Base-by-base conservation (phyloP, 2,329 filamentous ascomycete species). In the Teratosphaeria gauchensis region DNA sequence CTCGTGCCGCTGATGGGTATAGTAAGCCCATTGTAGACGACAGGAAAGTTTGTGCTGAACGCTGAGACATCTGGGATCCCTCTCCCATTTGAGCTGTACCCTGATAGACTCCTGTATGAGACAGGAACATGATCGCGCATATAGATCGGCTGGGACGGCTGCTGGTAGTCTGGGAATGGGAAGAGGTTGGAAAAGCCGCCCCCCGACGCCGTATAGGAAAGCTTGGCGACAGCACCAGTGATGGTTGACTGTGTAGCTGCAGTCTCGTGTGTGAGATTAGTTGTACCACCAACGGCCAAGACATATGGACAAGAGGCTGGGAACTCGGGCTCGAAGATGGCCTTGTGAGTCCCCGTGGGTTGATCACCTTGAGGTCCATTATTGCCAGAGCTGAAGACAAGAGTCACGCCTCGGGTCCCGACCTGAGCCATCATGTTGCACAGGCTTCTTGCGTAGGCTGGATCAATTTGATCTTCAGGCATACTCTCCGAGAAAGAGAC, bases 381-480 rank as follows among this genome's bases (percentile, higher is more conserved):
- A 64, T 89, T 84, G 3, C 87, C 87, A 9, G 80, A 80, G 9
- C 82, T 79, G 62, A 84, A 84, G 19, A 88, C 73, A 6, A 87
- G 75, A 0, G 80, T 82, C 1, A 85, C 80, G 14, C 85, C 86
- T 51, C 84, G 81, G 1, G 82, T 79, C n/a, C 84, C 84, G 42
- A 87, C 80, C 64, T 85, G 79, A 54, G 80, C 82, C 66, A 87
- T 84, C 66, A 84, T 75, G 62, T 81, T 79, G 75, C 85, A 88
- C 6, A 87, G 81, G 54, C 79, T 78, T 53, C 75, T 73, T 8
- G 83, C 82, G 65, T 87, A 89, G 19, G 78, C 63, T 16, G 59
- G 61, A 52, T 66, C 62, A 24, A 67, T 53, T 1, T 55, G 31
- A 21, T 66, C 56, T 53, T 67, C 65, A 4, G 63, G 58, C 53